phyloP scores from a whole-genome alignment of 768 basidiomycete genomes.

The Antrodiella citrinella region DNA sequence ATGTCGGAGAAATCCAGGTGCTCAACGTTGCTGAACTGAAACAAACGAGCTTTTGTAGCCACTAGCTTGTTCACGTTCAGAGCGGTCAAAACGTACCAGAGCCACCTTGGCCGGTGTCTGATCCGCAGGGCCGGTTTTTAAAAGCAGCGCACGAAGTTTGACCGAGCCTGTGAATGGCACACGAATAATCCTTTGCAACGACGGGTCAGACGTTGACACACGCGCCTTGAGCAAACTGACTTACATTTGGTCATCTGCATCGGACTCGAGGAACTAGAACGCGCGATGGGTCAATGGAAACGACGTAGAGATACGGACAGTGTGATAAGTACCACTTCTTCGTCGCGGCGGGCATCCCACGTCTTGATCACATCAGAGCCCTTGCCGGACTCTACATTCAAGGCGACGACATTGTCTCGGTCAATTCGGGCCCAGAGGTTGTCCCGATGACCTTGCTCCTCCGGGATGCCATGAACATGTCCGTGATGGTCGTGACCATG shows the following conservation, averaged over 20 bases:
- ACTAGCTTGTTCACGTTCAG: no score
- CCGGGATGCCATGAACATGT: conserved; percentile 37
- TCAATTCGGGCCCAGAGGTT: conserved; percentile 75
- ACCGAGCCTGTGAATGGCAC: conserved; percentile 86
- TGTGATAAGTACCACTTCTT: conserved; percentile 45
- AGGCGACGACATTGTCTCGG: conserved; percentile 66
- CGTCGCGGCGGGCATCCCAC: conserved; percentile 73
- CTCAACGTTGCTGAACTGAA: conserved; percentile 73
- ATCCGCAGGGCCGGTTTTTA: conserved; percentile 78
- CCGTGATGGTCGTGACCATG: conserved; percentile 50
- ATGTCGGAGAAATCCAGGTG: conserved; percentile 78
- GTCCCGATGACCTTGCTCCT: conserved; percentile 45
- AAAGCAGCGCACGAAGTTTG: conserved; percentile 69
- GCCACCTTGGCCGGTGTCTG: conserved; percentile 67
- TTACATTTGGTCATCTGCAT: conserved; percentile 87
- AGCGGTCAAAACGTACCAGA: conserved; percentile 41
- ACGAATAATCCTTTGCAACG: conserved; percentile 54
- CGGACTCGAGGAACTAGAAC: conserved; percentile 72
- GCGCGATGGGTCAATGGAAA: background rate
- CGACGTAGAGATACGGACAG: background rate
- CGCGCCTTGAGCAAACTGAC: no score
- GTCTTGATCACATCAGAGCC: conserved; percentile 71
- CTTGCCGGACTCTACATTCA: conserved; percentile 53
- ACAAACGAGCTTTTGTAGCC: no score
- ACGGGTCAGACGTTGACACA: background rate